Conservation (phyloP, 306 rosid genomes). For the Elaeagnus macrophylla region DNA sequence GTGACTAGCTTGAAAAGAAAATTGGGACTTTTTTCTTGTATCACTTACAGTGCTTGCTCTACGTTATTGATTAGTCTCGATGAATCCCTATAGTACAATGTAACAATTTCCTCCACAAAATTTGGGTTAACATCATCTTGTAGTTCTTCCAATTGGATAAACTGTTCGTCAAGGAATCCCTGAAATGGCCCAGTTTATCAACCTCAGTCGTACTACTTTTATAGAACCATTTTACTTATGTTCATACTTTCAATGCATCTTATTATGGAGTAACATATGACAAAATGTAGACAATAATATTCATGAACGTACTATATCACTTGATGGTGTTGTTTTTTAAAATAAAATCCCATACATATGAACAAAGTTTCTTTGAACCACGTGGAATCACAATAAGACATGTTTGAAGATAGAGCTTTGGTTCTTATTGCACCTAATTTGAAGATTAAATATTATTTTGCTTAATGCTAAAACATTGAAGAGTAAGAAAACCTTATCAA, state of each 20-base stretch:
- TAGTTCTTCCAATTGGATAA: constrained; percentile 73
- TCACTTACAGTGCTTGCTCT: constrained; percentile 62
- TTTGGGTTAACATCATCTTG: constrained; percentile 84
- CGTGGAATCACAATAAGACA: no score
- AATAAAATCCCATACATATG: no score
- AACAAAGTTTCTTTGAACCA: no score
- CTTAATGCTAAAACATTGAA: not conserved
- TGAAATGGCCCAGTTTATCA: constrained; percentile 12
- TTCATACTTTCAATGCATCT: no score
- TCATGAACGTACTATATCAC: no score
- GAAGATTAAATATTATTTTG: constrained; percentile 2
- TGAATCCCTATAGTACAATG: constrained; percentile 68
- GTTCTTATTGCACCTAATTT: no score
- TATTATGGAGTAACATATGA: no score
- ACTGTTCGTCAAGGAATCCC: constrained; percentile 83
- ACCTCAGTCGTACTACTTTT: no score
- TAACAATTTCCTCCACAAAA: constrained; percentile 84
- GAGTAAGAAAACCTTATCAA: constrained; percentile 52
- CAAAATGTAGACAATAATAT: no score
- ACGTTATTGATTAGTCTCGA: constrained; percentile 53
- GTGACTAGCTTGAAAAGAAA: not conserved
- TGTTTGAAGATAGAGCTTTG: no score
- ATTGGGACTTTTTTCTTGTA: not conserved
- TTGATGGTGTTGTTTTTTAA: no score
- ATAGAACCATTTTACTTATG: no score